Conservation (phyloP, 352 stramenopile genomes). For the Phytophthora idaei region DNA sequence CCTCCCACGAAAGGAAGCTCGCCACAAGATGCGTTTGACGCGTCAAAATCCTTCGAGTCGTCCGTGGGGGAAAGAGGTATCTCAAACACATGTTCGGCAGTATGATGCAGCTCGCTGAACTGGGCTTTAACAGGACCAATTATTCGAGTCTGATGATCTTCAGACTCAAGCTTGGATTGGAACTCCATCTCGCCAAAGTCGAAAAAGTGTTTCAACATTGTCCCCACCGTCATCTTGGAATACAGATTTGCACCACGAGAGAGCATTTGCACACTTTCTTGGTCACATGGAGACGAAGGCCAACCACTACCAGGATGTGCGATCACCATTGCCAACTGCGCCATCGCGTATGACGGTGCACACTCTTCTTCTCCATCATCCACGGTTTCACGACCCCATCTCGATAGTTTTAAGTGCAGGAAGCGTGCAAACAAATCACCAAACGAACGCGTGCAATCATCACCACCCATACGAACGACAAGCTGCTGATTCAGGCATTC, state of each 20-base stretch:
- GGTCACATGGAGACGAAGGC: slow-evolving; percentile 69
- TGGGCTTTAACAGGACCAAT: slow-evolving; percentile 68
- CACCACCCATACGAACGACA: slow-evolving; percentile 61
- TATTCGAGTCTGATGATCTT: slow-evolving; percentile 55
- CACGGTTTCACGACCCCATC: slow-evolving; percentile 84
- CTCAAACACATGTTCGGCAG: slow-evolving; percentile 38
- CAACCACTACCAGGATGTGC: slow-evolving; percentile 58
- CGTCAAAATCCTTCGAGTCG: slow-evolving; percentile 47
- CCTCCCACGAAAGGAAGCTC: slow-evolving; percentile 43
- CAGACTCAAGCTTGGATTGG: slow-evolving; percentile 56
- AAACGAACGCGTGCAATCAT: slow-evolving; percentile 80
- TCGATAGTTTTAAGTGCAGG: slow-evolving; percentile 83
- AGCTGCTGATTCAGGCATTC: slow-evolving; percentile 81
- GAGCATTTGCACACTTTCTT: slow-evolving; percentile 70
- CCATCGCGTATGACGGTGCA: slow-evolving; percentile 73
- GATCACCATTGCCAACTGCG: slow-evolving; percentile 76
- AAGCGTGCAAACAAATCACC: slow-evolving; percentile 79
- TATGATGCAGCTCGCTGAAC: slow-evolving; percentile 64
- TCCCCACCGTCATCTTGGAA: slow-evolving; percentile 78
- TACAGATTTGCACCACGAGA: slow-evolving; percentile 83
- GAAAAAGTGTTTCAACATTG: slow-evolving; percentile 86
- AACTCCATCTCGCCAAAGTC: slow-evolving; percentile 78
- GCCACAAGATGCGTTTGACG: slow-evolving; percentile 85
- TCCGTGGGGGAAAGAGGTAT: slow-evolving; percentile 24
- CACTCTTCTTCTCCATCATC: slow-evolving; percentile 86